Evolutionary conservation across 2,329 filamentous ascomycete genomes (phyloP), one percentile per base, ranked within the genome.

Genomic region (Xylaria sp.): DNA sequence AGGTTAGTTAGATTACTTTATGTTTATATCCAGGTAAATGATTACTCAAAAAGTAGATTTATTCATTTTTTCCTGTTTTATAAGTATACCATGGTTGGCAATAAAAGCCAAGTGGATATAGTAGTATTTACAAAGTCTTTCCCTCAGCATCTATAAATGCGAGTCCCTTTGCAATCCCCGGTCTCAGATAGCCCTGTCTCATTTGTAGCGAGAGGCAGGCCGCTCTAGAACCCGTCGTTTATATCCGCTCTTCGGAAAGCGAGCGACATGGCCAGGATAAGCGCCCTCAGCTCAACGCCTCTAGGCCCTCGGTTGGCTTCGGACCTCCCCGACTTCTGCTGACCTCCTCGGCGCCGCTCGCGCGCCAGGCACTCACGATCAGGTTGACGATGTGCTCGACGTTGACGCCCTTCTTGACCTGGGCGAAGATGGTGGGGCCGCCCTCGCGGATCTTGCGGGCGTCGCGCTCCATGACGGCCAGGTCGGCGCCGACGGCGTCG

Each of bases 401-500:
- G 1, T 88, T 92, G 63, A 93, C 89, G 1, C 88, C 88, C 78
- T 93, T 90, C 86, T 98, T 99, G n/a, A 99, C 93, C 80, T 96
- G 92, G 0, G 93, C 94, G 74, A 98, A 97, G 3, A 99, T 91
- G 0, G 94, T 97, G 4, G 95, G 95, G 0, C 95, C 95, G 2
- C 93, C 94, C 77, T 98, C 94, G 53, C 95, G 85, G 87, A 99
- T 99, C 84, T 93, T 94, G 70, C 92, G 84, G 13, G 93, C 90
- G 78, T 98, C 95, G 59, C 93, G 81, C 80, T 98, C 95, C 95
- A 99, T 99, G 43, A 99, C 92, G 19, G 79, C 84, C 68, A 99
- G 75, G 76, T 98, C 95, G 0, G 95, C 95, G 13, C 95, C 95
- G 23, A 99, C 89, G 5, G 91, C 87, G 78, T 93, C 90, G 0